phyloP scores from a whole-genome alignment of 768 basidiomycete species.

The Pseudohyphozyma bogoriensis region DNA sequence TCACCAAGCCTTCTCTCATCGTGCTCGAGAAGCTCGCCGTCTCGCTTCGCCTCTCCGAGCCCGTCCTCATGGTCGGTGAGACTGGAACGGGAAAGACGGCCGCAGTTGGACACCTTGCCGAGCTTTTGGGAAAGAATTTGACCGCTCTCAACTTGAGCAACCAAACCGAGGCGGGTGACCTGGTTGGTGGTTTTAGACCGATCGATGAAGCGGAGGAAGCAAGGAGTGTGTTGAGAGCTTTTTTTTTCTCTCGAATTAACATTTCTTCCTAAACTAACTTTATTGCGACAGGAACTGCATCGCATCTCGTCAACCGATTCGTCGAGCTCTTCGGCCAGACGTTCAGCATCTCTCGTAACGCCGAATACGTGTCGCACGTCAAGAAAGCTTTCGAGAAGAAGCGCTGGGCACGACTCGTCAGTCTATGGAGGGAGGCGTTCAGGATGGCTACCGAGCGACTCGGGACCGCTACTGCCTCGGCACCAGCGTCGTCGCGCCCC shows the following conservation, averaged over 20 bases:
- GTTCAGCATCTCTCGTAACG: conserved; percentile 82
- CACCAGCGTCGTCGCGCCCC: background rate
- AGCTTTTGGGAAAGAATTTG: conserved; percentile 61
- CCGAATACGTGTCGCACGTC: conserved; percentile 69
- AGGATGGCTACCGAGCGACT: conserved; percentile 61
- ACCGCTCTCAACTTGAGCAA: conserved; percentile 88
- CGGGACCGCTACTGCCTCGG: conserved; percentile 1
- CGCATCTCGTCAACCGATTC: conserved; percentile 45
- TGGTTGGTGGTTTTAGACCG: conserved; percentile 94
- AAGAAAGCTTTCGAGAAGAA: conserved; percentile 68
- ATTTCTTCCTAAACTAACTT: background rate
- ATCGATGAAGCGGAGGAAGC: conserved; percentile 53
- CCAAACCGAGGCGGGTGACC: conserved; percentile 88
- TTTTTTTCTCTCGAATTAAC: background rate
- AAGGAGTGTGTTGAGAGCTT: conserved; percentile 18
- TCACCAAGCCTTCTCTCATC: conserved; percentile 72
- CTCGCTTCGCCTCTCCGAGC: conserved; percentile 62
- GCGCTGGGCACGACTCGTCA: conserved; percentile 74
- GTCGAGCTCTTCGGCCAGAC: conserved; percentile 69
- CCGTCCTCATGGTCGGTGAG: conserved; percentile 85
- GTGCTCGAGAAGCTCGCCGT: conserved; percentile 72
- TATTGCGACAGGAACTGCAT: conserved; percentile 13
- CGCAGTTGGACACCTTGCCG: conserved; percentile 72
- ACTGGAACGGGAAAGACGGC: conserved; percentile 99
- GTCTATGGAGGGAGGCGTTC: conserved; percentile 52